Base-by-base conservation (phyloP, 305 asterid species). In the Solanum hybrid region DNA sequence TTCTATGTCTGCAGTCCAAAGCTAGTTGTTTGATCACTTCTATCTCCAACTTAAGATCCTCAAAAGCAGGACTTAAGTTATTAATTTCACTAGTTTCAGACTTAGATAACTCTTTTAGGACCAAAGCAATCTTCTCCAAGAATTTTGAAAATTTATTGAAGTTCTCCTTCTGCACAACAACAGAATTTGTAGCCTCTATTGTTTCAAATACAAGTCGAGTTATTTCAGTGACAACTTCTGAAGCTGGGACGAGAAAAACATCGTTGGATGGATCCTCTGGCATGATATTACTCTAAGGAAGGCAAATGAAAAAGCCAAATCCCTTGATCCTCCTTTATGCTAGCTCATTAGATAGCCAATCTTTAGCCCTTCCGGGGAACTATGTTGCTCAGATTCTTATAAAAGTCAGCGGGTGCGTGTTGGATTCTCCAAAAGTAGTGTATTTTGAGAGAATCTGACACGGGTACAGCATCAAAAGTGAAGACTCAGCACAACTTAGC, bases 111-210 rank as follows among this genome's bases (percentile, higher is more conserved):
- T 93, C 93, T 81, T 89, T 91, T 14, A 94, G 91, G 71, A 78
- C 32, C 42, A 79, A 26, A 2, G 91, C 91, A 14, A 89, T 88
- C 79, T 84, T 81, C 89, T 92, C 92, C 90, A 94, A 88, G 91
- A 90, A 89, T 35, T 79, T 56, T 4, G 93, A 89, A 89, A 90
- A 91, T 66, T 82, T 92, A n/a, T 73, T 69, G 92, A 94, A 93
- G 90, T 90, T 93, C 78, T 93, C 91, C 88, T 89, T 90, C 89
- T 92, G 93, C 36, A 89, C 88, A n/a, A 36, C 42, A 46, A 90
- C 94, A 86, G 40, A 73, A 38, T 89, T 89, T 2, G 95, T 91
- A 11, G 88, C 64, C 17, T 72, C 89, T 32, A 64, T 90, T 27
- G 91, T 90, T 80, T 93, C 90, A 69, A 51, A 84, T 77, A 89